Evolutionary conservation across 371 early-diverging fungal species (phyloP).

Genomic region (Circinella minor): DNA sequence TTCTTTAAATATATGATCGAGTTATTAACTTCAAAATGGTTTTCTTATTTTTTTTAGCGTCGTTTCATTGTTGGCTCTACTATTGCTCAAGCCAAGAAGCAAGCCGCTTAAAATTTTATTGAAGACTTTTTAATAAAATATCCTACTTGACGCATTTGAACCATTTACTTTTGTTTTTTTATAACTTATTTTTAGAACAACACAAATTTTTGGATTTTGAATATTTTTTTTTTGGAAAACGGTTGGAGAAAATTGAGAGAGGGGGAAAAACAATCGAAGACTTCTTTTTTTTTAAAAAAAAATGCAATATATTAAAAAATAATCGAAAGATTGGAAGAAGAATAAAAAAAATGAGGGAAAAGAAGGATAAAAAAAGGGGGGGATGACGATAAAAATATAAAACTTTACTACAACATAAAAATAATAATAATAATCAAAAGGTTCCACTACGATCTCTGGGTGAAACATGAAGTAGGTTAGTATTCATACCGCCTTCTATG

Average conservation of each 20-base stretch:
- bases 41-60: slow-evolving; percentile 31
- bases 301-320: too few species aligned
- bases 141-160: slow-evolving; percentile 5
- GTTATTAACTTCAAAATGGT: background rate
- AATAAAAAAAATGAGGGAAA: background rate
- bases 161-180: background rate
- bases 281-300: too few species aligned
- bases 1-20: background rate
- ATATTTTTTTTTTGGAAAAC: too few species aligned
- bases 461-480: slow-evolving; percentile 10
- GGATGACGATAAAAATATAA: background rate
- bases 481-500: background rate
- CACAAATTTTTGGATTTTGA: too few species aligned
- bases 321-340: too few species aligned
- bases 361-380: background rate
- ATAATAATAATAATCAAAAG: slow-evolving; percentile 8
- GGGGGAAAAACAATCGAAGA: too few species aligned
- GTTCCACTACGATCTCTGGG: slow-evolving; percentile 26
- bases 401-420: background rate
- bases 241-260: too few species aligned
- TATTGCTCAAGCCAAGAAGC: slow-evolving; percentile 51
- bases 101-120: slow-evolving; percentile 45
- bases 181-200: too few species aligned
- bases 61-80: slow-evolving; percentile 45
- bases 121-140: background rate